A percentile compares a stretch with the other conserved stretches of the same genome.
phyloP scores from a whole-genome alignment of 139 green algal genomes.

The Volvox reticuliferus region DNA sequence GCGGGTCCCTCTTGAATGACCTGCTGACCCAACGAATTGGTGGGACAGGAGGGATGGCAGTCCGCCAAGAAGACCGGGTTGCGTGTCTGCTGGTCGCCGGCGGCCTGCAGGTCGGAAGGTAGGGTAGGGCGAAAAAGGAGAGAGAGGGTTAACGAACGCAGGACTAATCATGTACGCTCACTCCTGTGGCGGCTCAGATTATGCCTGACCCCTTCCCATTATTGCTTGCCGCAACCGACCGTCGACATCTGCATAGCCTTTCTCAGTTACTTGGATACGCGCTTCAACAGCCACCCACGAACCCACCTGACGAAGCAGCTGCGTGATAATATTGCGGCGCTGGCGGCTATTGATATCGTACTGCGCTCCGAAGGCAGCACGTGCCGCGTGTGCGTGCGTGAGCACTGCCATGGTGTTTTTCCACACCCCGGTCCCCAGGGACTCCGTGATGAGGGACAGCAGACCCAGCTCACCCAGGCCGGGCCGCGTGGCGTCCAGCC shows the following conservation, averaged over 20 bases:
- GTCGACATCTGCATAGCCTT: too few species aligned
- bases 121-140: too few species aligned
- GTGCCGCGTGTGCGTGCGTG: constrained; percentile 67
- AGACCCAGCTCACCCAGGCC: constrained; percentile 67
- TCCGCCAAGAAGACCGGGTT: constrained; percentile 69
- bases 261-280: too few species aligned
- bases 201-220: too few species aligned
- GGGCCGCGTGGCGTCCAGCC: constrained; percentile 63
- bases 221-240: too few species aligned
- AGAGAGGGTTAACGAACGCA: too few species aligned
- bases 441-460: constrained; percentile 61
- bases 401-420: constrained; percentile 69
- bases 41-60: constrained; percentile 64
- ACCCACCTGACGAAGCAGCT: constrained; percentile 60
- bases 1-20: constrained; percentile 56
- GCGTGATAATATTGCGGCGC: constrained; percentile 61
- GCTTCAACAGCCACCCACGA: background rate
- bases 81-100: constrained; percentile 57
- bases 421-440: constrained; percentile 66
- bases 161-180: too few species aligned
- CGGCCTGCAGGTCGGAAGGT: background rate
- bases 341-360: constrained; percentile 62
- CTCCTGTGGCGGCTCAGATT: too few species aligned
- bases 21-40: constrained; percentile 62
- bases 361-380: constrained; percentile 38